Evolutionary conservation across 495 filamentous ascomycete genomes (phyloP).

Genomic region (Xylaria sp.): DNA sequence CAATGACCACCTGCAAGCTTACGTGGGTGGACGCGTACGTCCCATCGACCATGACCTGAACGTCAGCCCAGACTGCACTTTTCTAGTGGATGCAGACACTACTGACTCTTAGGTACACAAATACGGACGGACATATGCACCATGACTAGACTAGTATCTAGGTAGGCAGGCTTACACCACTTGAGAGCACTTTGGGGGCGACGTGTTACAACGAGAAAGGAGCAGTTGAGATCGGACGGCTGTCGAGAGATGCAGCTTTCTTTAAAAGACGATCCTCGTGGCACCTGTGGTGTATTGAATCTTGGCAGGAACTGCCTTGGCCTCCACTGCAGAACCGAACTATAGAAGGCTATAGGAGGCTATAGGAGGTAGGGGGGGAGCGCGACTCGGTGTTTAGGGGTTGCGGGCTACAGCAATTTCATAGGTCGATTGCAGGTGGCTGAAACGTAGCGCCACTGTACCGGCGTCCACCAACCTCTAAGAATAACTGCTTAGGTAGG

Average conservation of each 20-base stretch:
- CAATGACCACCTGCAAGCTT: neutral
- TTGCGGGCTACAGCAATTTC: neutral
- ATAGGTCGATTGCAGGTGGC: slow-evolving; percentile 6
- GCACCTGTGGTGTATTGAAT: neutral
- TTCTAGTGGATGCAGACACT: neutral
- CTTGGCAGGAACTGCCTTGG: slow-evolving; percentile 4
- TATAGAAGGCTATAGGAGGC: neutral
- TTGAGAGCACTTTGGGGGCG: neutral
- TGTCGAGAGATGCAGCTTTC: neutral
- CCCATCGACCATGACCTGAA: neutral
- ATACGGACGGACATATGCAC: neutral
- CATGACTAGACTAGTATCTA: neutral
- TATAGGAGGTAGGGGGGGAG: neutral
- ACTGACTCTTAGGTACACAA: neutral
- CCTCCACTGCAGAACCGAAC: neutral
- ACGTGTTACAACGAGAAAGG: neutral
- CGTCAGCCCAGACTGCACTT: neutral
- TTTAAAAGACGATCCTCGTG: neutral
- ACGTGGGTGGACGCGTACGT: slow-evolving; percentile 22
- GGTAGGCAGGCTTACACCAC: neutral
- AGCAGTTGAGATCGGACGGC: neutral
- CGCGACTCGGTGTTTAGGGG: slow-evolving; percentile 8
- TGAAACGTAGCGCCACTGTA: slow-evolving; percentile 24
- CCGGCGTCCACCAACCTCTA: slow-evolving; percentile 5
- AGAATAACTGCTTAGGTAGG: slow-evolving; percentile 5